These are phyloP conservation scores for Penicillium freii DNA, from an alignment of 2,329 filamentous ascomycete species.

Conservation along the genomic window DNA sequence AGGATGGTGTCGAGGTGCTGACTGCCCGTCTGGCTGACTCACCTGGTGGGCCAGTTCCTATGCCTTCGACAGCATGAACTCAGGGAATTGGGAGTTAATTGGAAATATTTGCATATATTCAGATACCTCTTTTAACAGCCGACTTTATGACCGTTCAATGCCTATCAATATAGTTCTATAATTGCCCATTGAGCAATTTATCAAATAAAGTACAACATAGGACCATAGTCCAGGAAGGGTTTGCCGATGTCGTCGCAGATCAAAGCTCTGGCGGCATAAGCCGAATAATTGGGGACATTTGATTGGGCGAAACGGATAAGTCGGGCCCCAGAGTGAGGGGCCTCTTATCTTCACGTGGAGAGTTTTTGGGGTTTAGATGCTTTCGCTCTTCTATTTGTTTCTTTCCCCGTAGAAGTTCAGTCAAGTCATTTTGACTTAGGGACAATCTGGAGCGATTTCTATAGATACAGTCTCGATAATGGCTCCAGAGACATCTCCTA, in stretches of 20 bases:
- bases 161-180: background rate
- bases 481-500: constrained; percentile 23
- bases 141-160: constrained; percentile 19
- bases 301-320: constrained; percentile 8
- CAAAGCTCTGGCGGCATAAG: background rate
- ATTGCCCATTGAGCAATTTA: background rate
- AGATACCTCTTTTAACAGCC: constrained; percentile 12
- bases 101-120: constrained; percentile 13
- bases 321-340: constrained; percentile 1
- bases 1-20: constrained; percentile 76
- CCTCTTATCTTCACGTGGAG: constrained; percentile 1
- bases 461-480: constrained; percentile 17
- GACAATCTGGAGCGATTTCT: background rate
- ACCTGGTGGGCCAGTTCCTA: constrained; percentile 68
- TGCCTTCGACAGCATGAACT: constrained; percentile 44
- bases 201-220: background rate
- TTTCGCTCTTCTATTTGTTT: background rate
- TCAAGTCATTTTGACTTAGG: constrained; percentile 1
- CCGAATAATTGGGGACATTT: background rate
- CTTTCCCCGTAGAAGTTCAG: background rate
- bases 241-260: constrained; percentile 1
- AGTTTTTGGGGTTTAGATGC: background rate
- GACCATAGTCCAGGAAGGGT: background rate
- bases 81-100: constrained; percentile 15
- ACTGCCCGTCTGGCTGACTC: constrained; percentile 71